Evolutionary conservation across 805 yeast genomes (phyloP), one percentile per base, ranked within the genome.

Genomic region (Wickerhamomyces rabaulensis): DNA sequence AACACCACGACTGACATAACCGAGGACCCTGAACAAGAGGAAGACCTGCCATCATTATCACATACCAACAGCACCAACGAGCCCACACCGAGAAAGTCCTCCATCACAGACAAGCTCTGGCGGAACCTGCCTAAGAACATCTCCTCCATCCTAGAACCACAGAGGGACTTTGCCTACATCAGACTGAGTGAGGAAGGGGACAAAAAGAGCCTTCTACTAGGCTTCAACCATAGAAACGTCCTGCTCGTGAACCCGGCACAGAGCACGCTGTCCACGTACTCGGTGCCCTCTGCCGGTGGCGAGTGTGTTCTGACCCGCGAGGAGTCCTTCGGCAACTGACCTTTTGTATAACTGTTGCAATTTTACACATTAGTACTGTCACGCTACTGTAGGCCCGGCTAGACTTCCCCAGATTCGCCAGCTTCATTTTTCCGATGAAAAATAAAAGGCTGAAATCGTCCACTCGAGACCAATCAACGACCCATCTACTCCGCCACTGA

Each of bases 281-380:
- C 75, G 3, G 65, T 82, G 22, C 86, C 83, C 12, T 79, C 74
- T 43, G 57, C 80, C 38, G 88, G 87, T 1, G 88, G 88, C 1
- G 85, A 80, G 52, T 81, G 87, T 62, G 78, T 79, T 10, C 62
- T 81, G 46, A 16, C 36, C n/a, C 20, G 17, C 12, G 36, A 33
- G 20, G 36, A 33, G 20, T 33, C 36, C 36, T 33, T 33, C 13
- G 36, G 36, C 20, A n/a, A n/a, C 20, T 33, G 36, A 33, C 20
- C 20, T 12, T n/a, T 33, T 33, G 12, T 33, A 33, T 33, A 33
- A 3, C 12, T 16, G 10, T 16, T n/a, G 9, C 7, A 8, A 25
- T 25, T 25, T 8, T 25, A 10, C 27, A 8, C 27, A 25, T 25
- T n/a, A 25, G 7, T 25, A 25, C 27, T 8, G 7, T 25, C 27